Evolutionary conservation across 1,284 basidiomycete species (phyloP).

Genomic region (Malassezia pachydermatis): DNA sequence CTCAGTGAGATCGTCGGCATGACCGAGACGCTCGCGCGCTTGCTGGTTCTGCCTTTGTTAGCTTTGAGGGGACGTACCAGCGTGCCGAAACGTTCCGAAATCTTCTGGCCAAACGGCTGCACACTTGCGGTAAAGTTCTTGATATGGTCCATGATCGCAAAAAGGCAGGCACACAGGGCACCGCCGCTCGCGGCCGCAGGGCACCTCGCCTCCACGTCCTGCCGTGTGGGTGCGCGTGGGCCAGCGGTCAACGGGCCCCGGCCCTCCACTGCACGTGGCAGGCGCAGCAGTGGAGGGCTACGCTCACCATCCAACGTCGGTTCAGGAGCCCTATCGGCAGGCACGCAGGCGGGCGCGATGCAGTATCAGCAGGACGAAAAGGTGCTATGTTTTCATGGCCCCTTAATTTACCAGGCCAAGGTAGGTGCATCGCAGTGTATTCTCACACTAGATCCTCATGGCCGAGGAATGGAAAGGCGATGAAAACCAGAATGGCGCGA

Average conservation of each 20-base stretch:
- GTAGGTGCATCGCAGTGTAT: slow-evolving; percentile 46
- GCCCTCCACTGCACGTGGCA: no score
- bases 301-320: not conserved
- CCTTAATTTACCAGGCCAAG: slow-evolving; percentile 88
- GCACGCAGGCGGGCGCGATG: slow-evolving; percentile 18
- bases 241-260: no score
- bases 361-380: slow-evolving; percentile 59
- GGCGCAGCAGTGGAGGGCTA: not conserved
- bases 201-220: not conserved
- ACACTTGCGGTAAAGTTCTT: slow-evolving; percentile 45
- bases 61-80: slow-evolving; percentile 46
- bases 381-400: slow-evolving; percentile 86
- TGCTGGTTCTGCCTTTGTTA: slow-evolving; percentile 57
- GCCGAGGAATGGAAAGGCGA: slow-evolving; percentile 64
- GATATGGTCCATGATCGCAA: slow-evolving; percentile 65
- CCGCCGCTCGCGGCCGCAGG: not conserved
- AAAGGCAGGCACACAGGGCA: no score
- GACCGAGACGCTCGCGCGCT: slow-evolving; percentile 67
- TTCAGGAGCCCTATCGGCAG: no score
- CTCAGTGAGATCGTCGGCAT: slow-evolving; percentile 88
- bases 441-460: slow-evolving; percentile 59
- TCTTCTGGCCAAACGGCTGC: slow-evolving; percentile 50
- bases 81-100: slow-evolving; percentile 73
- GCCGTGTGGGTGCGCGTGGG: no score
- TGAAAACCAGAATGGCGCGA: slow-evolving; percentile 56